Base-by-base conservation (phyloP, 106 monocot species). In the Allium cepa region DNA sequence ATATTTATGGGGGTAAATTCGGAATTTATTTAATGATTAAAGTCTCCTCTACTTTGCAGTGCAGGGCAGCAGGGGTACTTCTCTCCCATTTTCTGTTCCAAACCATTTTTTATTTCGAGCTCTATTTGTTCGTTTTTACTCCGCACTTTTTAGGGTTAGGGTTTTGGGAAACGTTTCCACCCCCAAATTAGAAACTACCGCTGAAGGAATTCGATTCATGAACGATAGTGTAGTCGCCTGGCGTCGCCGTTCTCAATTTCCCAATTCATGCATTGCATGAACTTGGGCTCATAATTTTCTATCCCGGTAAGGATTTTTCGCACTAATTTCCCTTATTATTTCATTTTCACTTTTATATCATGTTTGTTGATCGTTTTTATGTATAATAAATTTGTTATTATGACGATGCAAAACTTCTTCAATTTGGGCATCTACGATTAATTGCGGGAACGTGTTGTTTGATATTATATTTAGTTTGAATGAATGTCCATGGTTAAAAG, bases 121-220 rank as follows among this genome's bases (percentile, higher is more conserved):
- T n/a, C 50, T 13, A n/a, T 13, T 67, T 10, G 8, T 52, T 53
- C 18, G 0, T 67, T 7, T 53, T 53, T 28, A 28, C 2, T 67
- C 6, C 11, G 16, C 55, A 28, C 28, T 67, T 46, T 11, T 56
- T 3, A 69, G 68, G 56, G 56, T 69, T 69, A 69, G 68, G 68
- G 68, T 69, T 69, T 56, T 56, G 53, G 36, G 56, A 56, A 69
- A 56, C 56, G 68, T 56, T 27, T 64, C 63, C 47, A 56, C 55
- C 53, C 53, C 52, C 53, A 73, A 46, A 73, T 55, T 73, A 63
- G 72, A n/a, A 55, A 22, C 62, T 53, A 51, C n/a, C 53, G 61
- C 45, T 62, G 72, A 45, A 15, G 14, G 26, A 49, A 45, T 27
- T 72, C 51, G 28, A 26, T 62, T 36, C 36, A 36, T 4, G 36